phyloP scores from a whole-genome alignment of 805 yeast genomes.

The Ogataea nonfermentans region DNA sequence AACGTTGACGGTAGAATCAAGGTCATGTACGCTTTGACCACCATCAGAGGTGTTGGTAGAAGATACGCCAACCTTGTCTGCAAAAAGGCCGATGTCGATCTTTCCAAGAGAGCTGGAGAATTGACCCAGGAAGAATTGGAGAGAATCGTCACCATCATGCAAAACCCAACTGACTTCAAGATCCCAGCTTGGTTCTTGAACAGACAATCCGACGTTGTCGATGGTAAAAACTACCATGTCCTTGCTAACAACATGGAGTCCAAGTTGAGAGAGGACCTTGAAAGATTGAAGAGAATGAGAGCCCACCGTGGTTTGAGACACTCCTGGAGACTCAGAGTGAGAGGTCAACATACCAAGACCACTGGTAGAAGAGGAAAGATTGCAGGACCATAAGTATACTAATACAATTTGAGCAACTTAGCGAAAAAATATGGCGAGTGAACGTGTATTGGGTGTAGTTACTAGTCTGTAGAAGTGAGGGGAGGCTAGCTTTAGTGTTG shows the following conservation, averaged over 20 bases:
- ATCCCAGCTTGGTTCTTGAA: conserved; percentile 99
- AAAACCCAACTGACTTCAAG: conserved; percentile 99
- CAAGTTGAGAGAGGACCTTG: conserved; percentile 99
- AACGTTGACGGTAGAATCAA: conserved; percentile 99
- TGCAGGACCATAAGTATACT: conserved; percentile 33
- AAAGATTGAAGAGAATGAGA: conserved; percentile 99
- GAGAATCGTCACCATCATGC: conserved; percentile 99
- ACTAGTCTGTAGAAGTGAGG: too few relatives aligned
- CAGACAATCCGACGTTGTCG: conserved; percentile 98
- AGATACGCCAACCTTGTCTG: conserved; percentile 99
- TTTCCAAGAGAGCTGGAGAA: conserved; percentile 99
- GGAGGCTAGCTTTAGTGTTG: too few relatives aligned
- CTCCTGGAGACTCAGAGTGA: conserved; percentile 99
- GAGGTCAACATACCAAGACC: conserved; percentile 99
- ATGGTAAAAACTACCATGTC: conserved; percentile 99
- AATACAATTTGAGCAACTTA: neutral
- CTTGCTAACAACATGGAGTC: conserved; percentile 99
- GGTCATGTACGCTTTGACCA: conserved; percentile 99
- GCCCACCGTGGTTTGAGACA: conserved; percentile 99
- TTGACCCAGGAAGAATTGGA: conserved; percentile 99
- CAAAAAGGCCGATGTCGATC: conserved; percentile 99
- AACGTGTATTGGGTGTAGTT: too few relatives aligned
- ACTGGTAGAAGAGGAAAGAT: conserved; percentile 93
- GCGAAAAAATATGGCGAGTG: conserved; percentile 6
- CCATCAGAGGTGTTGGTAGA: conserved; percentile 99